Base-by-base conservation (phyloP, 2,329 filamentous ascomycete species). In the Sporothrix luriei region DNA sequence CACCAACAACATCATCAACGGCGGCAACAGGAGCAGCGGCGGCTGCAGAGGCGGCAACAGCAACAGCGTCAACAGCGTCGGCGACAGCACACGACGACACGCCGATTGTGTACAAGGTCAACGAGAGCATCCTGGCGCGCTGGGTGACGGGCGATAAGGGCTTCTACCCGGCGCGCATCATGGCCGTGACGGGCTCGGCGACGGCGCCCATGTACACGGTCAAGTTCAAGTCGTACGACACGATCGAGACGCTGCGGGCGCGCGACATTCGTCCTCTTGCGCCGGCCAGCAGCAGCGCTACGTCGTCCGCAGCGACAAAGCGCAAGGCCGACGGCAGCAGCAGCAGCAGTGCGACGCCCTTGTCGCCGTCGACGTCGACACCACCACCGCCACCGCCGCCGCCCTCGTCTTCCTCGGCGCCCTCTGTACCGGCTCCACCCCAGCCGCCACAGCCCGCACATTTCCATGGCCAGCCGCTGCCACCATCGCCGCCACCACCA, bases 111-210 rank as follows among this genome's bases (percentile, higher is more conserved):
- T 97, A 94, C 80, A 87, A 91, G 70, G 92, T 97, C 73, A 97
- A 97, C 78, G 95, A 99, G 76, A 91, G 84, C 43, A 91, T 97
- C 68, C 84, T 95, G 79, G 95, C 94, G 61, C 94, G 94, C 80
- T 99, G 94, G 92, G 82, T 91, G 61, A 91, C 92, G 11, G 93
- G 93, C 68, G 95, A 99, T 80, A 93, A 91, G 76, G 87, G 87
- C 29, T 97, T 94, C 81, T 98, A 98, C 81, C 90, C 93, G 59
- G 95, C 94, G 54, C 90, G 92, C 76, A 97, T 99, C 79, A 94
- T 93, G 66, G 94, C 91, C 67, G 94, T 97, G 75, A 97, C 94
- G 26, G 95, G 95, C 70, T 97, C 93, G 10, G 90, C 90, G n/a
- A 91, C 89, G 55, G 91, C 92, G 67, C 94, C 94, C 48, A 92